Conservation (phyloP, 169 alveolate genomes). For the Plasmodium coatneyi region DNA sequence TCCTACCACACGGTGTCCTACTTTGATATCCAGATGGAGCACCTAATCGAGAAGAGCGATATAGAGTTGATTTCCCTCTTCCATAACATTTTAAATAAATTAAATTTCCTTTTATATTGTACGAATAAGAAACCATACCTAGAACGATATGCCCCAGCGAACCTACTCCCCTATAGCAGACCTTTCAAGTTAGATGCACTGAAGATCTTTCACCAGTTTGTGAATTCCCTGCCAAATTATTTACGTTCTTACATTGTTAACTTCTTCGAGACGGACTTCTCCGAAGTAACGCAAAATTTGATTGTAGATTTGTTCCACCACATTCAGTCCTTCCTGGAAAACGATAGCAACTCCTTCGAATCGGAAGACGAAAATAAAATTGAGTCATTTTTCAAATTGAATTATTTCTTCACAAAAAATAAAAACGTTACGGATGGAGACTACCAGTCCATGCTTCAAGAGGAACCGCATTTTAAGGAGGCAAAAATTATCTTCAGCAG, state of each 20-base stretch:
- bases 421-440: neutral
- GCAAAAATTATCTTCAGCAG: neutral
- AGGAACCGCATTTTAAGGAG: neutral
- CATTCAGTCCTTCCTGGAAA: neutral
- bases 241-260: neutral
- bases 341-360: neutral
- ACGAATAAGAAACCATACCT: neutral
- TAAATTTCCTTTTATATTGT: slow-evolving; percentile 23
- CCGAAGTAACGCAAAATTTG: neutral
- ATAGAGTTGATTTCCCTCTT: slow-evolving; percentile 1
- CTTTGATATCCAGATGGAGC: slow-evolving; percentile 7
- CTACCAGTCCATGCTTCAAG: neutral
- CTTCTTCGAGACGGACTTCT: slow-evolving; percentile 42
- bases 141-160: slow-evolving; percentile 41
- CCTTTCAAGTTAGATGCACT: slow-evolving; percentile 50
- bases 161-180: neutral
- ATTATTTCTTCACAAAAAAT: neutral
- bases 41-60: slow-evolving; percentile 18
- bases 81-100: slow-evolving; percentile 43
- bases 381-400: slow-evolving; percentile 30
- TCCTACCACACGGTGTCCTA: slow-evolving; percentile 9
- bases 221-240: slow-evolving; percentile 11
- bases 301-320: neutral
- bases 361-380: neutral
- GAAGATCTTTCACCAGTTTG: slow-evolving; percentile 6